These are phyloP conservation scores for Lasiosphaeria hispida DNA, from an alignment of 495 filamentous ascomycete genomes.

Conservation along the genomic window DNA sequence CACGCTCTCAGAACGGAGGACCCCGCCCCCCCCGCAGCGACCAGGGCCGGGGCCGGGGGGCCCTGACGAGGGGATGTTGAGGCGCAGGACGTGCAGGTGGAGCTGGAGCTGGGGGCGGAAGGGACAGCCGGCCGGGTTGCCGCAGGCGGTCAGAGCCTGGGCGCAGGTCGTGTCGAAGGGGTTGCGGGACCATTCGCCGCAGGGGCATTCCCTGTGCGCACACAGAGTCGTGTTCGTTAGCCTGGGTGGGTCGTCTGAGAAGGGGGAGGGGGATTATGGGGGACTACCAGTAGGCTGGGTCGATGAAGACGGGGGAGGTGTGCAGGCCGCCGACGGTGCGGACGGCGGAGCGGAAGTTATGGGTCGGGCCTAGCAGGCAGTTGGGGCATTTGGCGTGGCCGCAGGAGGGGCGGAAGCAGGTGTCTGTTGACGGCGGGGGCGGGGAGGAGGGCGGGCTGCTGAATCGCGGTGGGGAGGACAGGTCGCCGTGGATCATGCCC, in stretches of 20 bases:
- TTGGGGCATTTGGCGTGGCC: constrained; percentile 24
- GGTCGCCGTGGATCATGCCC: constrained; percentile 21
- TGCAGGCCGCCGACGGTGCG: constrained; percentile 27
- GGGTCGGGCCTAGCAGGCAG: constrained; percentile 15
- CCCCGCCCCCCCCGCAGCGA: background rate
- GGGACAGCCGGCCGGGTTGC: constrained; percentile 9
- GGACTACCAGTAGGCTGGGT: constrained; percentile 20
- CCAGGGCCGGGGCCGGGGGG: no score
- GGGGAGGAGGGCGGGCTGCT: background rate
- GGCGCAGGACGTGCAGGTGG: background rate
- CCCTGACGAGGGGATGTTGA: background rate
- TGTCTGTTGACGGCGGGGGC: background rate
- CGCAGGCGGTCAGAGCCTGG: constrained; percentile 17
- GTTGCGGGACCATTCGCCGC: constrained; percentile 30
- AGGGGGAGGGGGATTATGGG: no score
- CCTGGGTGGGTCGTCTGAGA: no score
- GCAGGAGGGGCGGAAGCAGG: constrained; percentile 16
- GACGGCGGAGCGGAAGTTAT: constrained; percentile 7
- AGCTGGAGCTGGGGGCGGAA: background rate
- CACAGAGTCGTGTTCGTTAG: no score
- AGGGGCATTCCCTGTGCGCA: constrained; percentile 21
- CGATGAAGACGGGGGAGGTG: constrained; percentile 22
- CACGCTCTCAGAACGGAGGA: constrained; percentile 14
- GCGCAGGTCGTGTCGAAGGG: constrained; percentile 13
- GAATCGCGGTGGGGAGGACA: background rate